phyloP scores from a whole-genome alignment of 148 eudicot genomes.

The Pharnaceum exiguum region DNA sequence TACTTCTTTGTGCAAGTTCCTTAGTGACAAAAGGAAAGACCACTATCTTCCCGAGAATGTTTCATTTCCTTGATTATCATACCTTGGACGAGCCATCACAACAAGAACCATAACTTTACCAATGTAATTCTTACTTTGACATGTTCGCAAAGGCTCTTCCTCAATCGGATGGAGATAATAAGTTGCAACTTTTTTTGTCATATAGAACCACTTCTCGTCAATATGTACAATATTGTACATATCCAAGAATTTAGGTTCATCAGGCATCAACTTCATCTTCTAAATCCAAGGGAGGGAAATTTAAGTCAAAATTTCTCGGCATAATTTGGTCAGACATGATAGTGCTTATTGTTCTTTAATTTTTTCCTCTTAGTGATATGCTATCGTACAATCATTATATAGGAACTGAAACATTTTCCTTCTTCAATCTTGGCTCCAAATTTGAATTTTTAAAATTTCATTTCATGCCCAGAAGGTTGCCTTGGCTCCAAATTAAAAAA shows the following conservation, averaged over 20 bases:
- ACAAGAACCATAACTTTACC: constrained; percentile 9
- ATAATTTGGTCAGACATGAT: too few species aligned
- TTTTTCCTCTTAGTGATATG: too few species aligned
- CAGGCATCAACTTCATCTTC: too few species aligned
- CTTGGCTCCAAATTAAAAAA: too few species aligned
- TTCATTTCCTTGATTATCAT: background rate
- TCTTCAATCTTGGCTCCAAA: too few species aligned
- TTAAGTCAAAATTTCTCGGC: too few species aligned
- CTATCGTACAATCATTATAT: too few species aligned
- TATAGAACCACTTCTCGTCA: constrained; percentile 11
- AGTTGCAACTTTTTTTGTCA: background rate
- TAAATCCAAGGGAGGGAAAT: too few species aligned
- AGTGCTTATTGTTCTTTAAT: too few species aligned
- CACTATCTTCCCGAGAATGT: background rate
- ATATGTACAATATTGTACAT: constrained; percentile 10
- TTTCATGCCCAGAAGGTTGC: too few species aligned
- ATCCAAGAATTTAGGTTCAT: background rate
- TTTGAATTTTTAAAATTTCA: too few species aligned
- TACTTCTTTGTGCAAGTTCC: background rate
- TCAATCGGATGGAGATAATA: constrained; percentile 12
- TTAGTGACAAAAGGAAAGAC: background rate
- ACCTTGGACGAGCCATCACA: background rate
- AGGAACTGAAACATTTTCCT: too few species aligned
- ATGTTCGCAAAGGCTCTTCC: constrained; percentile 7
- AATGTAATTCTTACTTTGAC: constrained; percentile 9